Evolutionary conservation across 805 yeast species (phyloP).

Genomic region (Yarrowia divulgata): DNA sequence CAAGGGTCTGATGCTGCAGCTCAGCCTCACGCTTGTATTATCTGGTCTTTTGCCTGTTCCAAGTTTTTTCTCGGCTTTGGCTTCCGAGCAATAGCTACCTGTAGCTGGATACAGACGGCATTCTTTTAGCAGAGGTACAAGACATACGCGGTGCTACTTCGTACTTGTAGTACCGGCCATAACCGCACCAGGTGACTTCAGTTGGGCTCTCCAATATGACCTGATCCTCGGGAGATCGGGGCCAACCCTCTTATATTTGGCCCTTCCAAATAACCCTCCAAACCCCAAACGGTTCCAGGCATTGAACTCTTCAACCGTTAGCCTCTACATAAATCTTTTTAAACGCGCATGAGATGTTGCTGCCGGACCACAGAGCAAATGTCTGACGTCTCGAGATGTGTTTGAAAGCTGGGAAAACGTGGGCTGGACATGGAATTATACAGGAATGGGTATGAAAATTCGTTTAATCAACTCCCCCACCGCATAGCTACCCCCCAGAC

Average conservation of each 20-base stretch:
- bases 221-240: conserved; percentile 4
- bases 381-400: no score
- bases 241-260: background rate
- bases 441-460: no score
- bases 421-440: no score
- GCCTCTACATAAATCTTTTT: conserved; percentile 5
- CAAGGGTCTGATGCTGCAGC: background rate
- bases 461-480: no score
- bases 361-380: background rate
- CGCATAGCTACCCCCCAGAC: no score
- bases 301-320: conserved; percentile 1
- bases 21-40: background rate
- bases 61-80: background rate
- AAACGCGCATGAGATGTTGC: conserved; percentile 36
- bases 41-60: background rate
- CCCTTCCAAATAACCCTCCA: background rate
- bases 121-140: background rate
- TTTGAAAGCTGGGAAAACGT: no score
- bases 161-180: no score
- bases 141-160: no score
- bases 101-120: background rate
- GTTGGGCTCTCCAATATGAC: background rate
- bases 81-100: conserved; percentile 7
- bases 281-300: background rate
- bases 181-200: no score